These are phyloP conservation scores for Amaranthus palmeri DNA, from an alignment of 148 eudicot genomes.

Conservation along the genomic window DNA sequence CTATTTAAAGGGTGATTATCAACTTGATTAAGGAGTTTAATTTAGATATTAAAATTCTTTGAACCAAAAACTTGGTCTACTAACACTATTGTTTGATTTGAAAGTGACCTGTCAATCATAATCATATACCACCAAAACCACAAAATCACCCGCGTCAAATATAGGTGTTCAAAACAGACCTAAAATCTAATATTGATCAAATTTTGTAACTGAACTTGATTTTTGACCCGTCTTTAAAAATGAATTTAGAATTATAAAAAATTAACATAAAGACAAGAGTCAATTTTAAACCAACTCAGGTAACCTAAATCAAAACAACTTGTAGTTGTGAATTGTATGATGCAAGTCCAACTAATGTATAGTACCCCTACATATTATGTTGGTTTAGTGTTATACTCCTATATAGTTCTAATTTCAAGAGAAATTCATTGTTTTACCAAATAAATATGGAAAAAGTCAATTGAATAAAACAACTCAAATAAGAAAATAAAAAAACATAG, in stretches of 20 bases:
- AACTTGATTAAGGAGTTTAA: background rate
- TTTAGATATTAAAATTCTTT: background rate
- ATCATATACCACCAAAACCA: constrained; percentile 10
- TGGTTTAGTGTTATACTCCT: background rate
- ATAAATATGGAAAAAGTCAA: too few relatives aligned
- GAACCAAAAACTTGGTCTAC: constrained; percentile 5
- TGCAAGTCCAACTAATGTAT: background rate
- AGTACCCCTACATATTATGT: constrained; percentile 1
- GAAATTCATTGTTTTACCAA: background rate
- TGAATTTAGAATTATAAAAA: too few relatives aligned
- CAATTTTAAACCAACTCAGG: too few relatives aligned
- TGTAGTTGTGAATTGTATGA: background rate
- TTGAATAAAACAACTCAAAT: background rate
- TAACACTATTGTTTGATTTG: background rate
- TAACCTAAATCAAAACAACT: too few relatives aligned
- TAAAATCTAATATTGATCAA: too few relatives aligned
- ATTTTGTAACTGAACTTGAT: too few relatives aligned
- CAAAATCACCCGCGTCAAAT: background rate
- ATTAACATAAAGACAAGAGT: too few relatives aligned
- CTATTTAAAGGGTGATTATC: constrained; percentile 13
- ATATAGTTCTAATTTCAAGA: background rate
- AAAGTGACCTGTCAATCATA: constrained; percentile 7
- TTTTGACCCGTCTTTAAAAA: too few relatives aligned
- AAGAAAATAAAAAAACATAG: background rate
- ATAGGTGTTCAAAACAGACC: too few relatives aligned